These are phyloP conservation scores for Xylariaceae sp. DNA, from an alignment of 2,329 filamentous ascomycete genomes.

Conservation along the genomic window DNA sequence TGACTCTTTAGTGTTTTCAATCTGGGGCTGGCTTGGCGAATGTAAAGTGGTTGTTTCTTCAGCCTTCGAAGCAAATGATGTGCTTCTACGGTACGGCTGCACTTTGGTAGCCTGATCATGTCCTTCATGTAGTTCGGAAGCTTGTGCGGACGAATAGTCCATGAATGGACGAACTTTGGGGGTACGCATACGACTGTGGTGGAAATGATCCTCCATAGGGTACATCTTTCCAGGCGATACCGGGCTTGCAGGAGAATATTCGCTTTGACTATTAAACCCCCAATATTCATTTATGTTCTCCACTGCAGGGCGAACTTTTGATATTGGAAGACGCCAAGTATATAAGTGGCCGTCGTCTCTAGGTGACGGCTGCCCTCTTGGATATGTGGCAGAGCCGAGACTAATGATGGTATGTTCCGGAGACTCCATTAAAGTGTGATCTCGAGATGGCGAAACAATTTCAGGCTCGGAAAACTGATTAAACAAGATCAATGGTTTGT, in stretches of 20 bases:
- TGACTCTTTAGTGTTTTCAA: constrained; percentile 11
- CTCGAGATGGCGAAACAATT: too few relatives aligned
- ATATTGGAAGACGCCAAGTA: constrained; percentile 21
- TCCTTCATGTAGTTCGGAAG: constrained; percentile 15
- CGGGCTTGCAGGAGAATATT: constrained; percentile 13
- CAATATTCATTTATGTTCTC: neutral
- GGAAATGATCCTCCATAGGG: constrained; percentile 17
- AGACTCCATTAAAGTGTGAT: too few relatives aligned
- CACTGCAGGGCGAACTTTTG: constrained; percentile 33
- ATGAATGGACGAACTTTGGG: constrained; percentile 30
- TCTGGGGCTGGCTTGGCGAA: neutral
- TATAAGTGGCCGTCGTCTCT: constrained; percentile 14
- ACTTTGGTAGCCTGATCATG: constrained; percentile 14
- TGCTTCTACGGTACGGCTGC: constrained; percentile 24
- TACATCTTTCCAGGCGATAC: constrained; percentile 5
- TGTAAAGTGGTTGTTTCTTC: constrained; percentile 17
- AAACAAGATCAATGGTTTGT: neutral
- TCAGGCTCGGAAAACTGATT: too few relatives aligned
- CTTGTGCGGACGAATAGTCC: constrained; percentile 10
- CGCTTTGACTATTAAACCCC: neutral
- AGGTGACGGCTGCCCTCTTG: neutral
- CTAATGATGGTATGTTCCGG: too few relatives aligned
- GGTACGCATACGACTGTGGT: constrained; percentile 19
- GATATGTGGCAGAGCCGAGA: too few relatives aligned
- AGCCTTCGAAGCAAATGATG: neutral